These are phyloP conservation scores for Xylariaceae sp. DNA, from an alignment of 2,329 filamentous ascomycete species.

Conservation along the genomic window DNA sequence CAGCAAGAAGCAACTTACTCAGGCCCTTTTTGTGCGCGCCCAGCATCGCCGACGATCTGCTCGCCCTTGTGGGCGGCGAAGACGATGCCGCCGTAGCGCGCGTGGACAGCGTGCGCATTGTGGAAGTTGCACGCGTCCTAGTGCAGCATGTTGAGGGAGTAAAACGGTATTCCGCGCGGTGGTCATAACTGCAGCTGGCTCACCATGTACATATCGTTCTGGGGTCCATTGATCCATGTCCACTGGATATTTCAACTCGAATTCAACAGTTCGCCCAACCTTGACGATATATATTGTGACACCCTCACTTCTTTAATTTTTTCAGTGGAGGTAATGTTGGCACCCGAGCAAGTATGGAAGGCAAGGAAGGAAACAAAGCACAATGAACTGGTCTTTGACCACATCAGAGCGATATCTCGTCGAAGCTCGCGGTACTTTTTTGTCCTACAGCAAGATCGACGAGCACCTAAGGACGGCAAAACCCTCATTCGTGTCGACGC, in stretches of 20 bases:
- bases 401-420: neutral
- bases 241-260: neutral
- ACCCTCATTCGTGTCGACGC: neutral
- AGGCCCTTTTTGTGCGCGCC: slow-evolving; percentile 51
- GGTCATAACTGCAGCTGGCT: too few species aligned
- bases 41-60: slow-evolving; percentile 54
- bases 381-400: neutral
- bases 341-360: neutral
- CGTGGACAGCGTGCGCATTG: slow-evolving; percentile 57
- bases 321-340: neutral
- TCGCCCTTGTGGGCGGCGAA: slow-evolving; percentile 57
- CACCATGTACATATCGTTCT: too few species aligned
- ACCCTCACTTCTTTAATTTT: neutral
- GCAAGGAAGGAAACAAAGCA: neutral
- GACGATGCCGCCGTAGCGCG: slow-evolving; percentile 43
- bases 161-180: too few species aligned
- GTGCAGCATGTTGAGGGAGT: slow-evolving; percentile 62
- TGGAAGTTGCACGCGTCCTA: slow-evolving; percentile 61
- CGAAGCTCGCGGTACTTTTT: neutral
- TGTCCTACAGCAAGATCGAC: neutral
- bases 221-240: neutral
- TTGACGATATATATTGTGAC: neutral
- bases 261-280: neutral
- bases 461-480: neutral
- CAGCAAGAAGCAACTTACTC: too few species aligned